Conservation (phyloP, 2,329 filamentous ascomycete species). For the Onygenales sp. region DNA sequence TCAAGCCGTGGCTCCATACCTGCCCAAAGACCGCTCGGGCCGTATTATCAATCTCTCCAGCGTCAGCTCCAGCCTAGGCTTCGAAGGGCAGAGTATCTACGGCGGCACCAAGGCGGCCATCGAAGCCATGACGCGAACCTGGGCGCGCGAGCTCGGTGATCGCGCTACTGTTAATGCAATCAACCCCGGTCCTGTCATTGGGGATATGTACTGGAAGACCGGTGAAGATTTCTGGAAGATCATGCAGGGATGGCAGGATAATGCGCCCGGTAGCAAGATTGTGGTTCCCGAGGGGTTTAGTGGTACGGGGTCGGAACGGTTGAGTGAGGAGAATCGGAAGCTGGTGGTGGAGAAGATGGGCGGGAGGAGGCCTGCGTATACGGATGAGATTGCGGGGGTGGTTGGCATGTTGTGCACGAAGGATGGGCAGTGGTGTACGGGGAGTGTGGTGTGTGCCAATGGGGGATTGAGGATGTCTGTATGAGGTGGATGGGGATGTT, state of each 20-base stretch:
- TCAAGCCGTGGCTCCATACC: conserved; percentile 60
- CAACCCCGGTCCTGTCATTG: conserved; percentile 57
- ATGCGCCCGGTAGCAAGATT: conserved; percentile 55
- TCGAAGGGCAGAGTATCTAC: conserved; percentile 51
- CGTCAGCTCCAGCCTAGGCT: conserved; percentile 49
- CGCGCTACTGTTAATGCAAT: conserved; percentile 55
- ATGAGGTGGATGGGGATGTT: conserved; percentile 5
- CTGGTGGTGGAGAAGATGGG: conserved; percentile 50
- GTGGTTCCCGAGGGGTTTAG: conserved; percentile 49
- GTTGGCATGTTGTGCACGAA: conserved; percentile 65
- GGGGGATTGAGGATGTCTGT: conserved; percentile 58
- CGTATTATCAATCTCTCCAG: conserved; percentile 54
- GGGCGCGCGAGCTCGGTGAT: conserved; percentile 54
- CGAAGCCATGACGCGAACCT: conserved; percentile 60
- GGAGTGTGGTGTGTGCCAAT: conserved; percentile 70
- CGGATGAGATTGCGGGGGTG: conserved; percentile 63
- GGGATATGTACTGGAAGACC: conserved; percentile 55
- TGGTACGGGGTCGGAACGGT: conserved; percentile 38
- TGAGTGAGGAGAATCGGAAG: conserved; percentile 52
- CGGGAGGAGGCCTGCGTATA: conserved; percentile 54
- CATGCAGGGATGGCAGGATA: conserved; percentile 53
- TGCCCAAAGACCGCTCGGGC: conserved; percentile 59
- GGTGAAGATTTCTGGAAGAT: conserved; percentile 48
- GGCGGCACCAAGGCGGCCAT: conserved; percentile 58
- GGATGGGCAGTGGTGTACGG: conserved; percentile 69